Evolutionary conservation across 192 early-diverging fungal genomes (phyloP).

Genomic region (Thoreauomyces humboldtii): DNA sequence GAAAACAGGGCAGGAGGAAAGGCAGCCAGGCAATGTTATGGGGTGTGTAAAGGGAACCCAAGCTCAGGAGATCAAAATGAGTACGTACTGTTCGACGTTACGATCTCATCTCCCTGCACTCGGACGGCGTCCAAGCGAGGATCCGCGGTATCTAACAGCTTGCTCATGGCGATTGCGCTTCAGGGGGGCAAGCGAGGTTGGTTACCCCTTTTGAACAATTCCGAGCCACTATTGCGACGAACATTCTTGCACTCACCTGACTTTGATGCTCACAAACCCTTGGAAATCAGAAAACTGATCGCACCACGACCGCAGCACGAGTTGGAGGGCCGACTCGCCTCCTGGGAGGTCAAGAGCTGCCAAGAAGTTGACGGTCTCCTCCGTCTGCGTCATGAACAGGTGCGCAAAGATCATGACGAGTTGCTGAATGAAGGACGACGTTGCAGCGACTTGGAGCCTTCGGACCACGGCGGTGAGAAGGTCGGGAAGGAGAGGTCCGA

Average conservation of each 20-base stretch:
- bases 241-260: too few relatives aligned
- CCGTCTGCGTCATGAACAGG: slow-evolving; percentile 64
- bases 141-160: slow-evolving; percentile 63
- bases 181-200: neutral
- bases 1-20: neutral
- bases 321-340: slow-evolving; percentile 67
- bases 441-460: slow-evolving; percentile 71
- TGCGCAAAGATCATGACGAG: slow-evolving; percentile 86
- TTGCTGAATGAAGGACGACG: slow-evolving; percentile 79
- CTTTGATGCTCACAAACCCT: slow-evolving; percentile 81
- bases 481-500: slow-evolving; percentile 68
- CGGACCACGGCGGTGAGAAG: slow-evolving; percentile 73
- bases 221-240: too few relatives aligned
- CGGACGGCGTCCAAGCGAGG: slow-evolving; percentile 59
- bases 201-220: too few relatives aligned
- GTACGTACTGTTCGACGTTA: slow-evolving; percentile 45
- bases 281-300: slow-evolving; percentile 79
- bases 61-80: too few relatives aligned
- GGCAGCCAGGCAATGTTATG: too few relatives aligned
- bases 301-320: slow-evolving; percentile 77
- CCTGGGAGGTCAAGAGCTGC: slow-evolving; percentile 52
- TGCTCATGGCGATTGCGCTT: slow-evolving; percentile 74
- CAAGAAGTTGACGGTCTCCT: slow-evolving; percentile 66
- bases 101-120: slow-evolving; percentile 81
- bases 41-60: too few relatives aligned